Percentiles rank a stretch among this genome's conserved stretches.
These are phyloP conservation scores for Phyllosticta citribraziliensis DNA, from an alignment of 2,329 filamentous ascomycete species.

Conservation along the genomic window DNA sequence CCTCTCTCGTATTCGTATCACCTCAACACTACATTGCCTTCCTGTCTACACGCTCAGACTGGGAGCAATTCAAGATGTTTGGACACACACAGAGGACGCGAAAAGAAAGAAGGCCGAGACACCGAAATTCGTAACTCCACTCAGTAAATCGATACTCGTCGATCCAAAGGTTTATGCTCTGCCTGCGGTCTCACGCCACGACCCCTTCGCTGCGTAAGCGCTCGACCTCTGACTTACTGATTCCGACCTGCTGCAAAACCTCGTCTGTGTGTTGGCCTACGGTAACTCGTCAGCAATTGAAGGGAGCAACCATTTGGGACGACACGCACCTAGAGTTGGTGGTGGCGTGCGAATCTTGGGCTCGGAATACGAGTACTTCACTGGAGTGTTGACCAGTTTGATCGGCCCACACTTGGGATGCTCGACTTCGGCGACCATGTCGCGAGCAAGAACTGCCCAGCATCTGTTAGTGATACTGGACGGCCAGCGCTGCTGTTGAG, in stretches of 20 bases:
- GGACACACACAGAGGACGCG: too few species aligned
- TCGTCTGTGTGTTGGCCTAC: slow-evolving; percentile 28
- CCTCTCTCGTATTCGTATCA: too few species aligned
- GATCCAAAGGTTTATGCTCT: neutral
- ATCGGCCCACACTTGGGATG: slow-evolving; percentile 76
- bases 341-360: slow-evolving; percentile 69
- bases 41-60: too few species aligned
- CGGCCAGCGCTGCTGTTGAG: too few species aligned
- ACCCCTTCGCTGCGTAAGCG: slow-evolving; percentile 25
- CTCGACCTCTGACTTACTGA: slow-evolving; percentile 23
- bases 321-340: slow-evolving; percentile 54
- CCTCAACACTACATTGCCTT: too few species aligned
- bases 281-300: neutral
- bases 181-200: slow-evolving; percentile 18
- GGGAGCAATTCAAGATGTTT: too few species aligned
- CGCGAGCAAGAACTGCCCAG: slow-evolving; percentile 53
- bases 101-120: too few species aligned
- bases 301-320: slow-evolving; percentile 23
- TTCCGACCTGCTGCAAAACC: slow-evolving; percentile 23
- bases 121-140: too few species aligned
- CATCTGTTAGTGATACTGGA: slow-evolving; percentile 5
- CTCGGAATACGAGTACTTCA: slow-evolving; percentile 81
- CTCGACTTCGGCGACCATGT: slow-evolving; percentile 83
- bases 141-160: neutral
- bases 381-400: slow-evolving; percentile 84